Base-by-base conservation (phyloP, 352 stramenopile species). In the Chrysophaeum taylorii region DNA sequence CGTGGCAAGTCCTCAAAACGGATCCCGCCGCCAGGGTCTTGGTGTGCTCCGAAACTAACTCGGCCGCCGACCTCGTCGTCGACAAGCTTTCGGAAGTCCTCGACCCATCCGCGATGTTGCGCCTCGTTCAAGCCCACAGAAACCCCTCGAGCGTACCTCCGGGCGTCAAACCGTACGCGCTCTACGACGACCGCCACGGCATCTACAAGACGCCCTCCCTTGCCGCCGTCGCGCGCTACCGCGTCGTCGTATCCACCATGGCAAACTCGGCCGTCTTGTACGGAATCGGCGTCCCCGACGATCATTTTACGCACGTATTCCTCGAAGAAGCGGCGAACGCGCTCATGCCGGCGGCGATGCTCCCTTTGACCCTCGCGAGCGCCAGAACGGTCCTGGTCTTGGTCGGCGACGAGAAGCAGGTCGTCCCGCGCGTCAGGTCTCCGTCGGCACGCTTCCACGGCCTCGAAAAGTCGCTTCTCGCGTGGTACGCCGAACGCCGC, bases 391-490 rank as follows among this genome's bases (percentile, higher is more conserved):
- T 60, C 37, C 70, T 89, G 9, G 68, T 88, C 38, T 71, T 91
- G 2, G 83, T 81, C 16, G 83, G 85, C 12, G 84, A 91, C 78
- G 83, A 83, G 18, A 79, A 79, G 68, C 85, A 91, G 75, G 67
- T 89, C 16, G 81, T 83, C 29, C 79, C 82, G 29, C 76, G 83
- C 39, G 73, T 85, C 57, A 78, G 68, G 38, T 84, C 73, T 23
- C 67, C 76, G 35, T 62, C 81, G 14, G 76, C 66, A 23, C 68
- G 75, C 27, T 70, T 68, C 1, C 80, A 79, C 70, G 81, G 81
- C 25, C 69, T 87, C 63, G 67, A 64, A 42, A 74, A 73, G 41
- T 87, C 81, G 14, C 76, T 82, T n/a, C 77, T 87, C 64, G 78
- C 86, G 70, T 68, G 81, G 27, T 14, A 48, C 41, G 14, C 64